phyloP scores from a whole-genome alignment of 805 yeast genomes.

The Pichia eremophila region DNA sequence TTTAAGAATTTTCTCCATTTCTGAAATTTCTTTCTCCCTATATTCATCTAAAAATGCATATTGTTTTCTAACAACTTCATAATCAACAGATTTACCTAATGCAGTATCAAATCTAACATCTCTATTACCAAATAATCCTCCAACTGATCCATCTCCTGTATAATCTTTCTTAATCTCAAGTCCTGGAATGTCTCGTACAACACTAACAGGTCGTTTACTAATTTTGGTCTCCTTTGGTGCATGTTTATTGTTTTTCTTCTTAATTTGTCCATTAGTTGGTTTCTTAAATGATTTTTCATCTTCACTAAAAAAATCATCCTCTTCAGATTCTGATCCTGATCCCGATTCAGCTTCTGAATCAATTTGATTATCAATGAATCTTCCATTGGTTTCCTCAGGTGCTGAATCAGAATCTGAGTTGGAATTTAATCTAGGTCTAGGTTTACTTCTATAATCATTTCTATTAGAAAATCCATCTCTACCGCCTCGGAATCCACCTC shows the following conservation, averaged over 20 bases:
- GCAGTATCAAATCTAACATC: conserved; percentile 92
- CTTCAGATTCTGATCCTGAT: conserved; percentile 13
- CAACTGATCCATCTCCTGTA: conserved; percentile 1
- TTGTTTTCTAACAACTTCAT: conserved; percentile 55
- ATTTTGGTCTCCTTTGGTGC: conserved; percentile 81
- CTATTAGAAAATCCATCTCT: neutral
- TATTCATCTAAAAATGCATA: conserved; percentile 84
- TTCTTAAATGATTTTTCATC: conserved; percentile 25
- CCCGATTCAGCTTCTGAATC: conserved; percentile 7
- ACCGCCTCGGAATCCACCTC: neutral
- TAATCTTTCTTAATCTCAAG: conserved; percentile 30
- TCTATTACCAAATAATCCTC: conserved; percentile 21
- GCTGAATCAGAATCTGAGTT: conserved; percentile 18
- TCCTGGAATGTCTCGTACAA: conserved; percentile 69
- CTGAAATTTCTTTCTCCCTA: conserved; percentile 60
- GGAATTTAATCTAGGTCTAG: neutral
- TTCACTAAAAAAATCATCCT: conserved; percentile 27
- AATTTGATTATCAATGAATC: conserved; percentile 5
- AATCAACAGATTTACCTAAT: conserved; percentile 66
- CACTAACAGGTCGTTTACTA: conserved; percentile 52
- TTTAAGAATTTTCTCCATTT: conserved; percentile 46
- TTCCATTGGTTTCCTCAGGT: conserved; percentile 15
- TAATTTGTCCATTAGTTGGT: conserved; percentile 10
- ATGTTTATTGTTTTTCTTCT: conserved; percentile 62
- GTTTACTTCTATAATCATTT: neutral